A percentile compares a stretch with the other conserved stretches of the same genome.
Conservation (phyloP, 1,284 basidiomycete genomes). For the Cyathus olla region DNA sequence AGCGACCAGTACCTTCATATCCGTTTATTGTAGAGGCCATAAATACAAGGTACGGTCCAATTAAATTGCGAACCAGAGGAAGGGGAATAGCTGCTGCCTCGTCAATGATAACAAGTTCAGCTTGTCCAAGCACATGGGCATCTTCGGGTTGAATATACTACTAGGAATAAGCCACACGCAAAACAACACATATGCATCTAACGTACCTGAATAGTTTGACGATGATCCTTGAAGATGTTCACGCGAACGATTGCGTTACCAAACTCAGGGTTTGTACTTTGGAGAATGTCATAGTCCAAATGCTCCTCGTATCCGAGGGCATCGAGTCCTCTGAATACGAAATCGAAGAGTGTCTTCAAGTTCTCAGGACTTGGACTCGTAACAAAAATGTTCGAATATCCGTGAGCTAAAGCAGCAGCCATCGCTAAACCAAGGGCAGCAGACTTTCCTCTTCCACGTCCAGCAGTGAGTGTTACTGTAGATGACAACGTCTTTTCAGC, state of each 20-base stretch:
- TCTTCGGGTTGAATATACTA: slow-evolving; percentile 99
- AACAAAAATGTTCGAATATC: slow-evolving; percentile 98
- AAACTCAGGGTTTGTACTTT: slow-evolving; percentile 95
- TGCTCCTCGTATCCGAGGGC: slow-evolving; percentile 97
- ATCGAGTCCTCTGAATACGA: slow-evolving; percentile 98
- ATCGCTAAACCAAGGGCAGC: slow-evolving; percentile 96
- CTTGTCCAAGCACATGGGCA: slow-evolving; percentile 96
- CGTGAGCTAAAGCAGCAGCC: slow-evolving; percentile 92
- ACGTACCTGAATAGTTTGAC: slow-evolving; percentile 92
- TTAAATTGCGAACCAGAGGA: slow-evolving; percentile 92
- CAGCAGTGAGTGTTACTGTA: slow-evolving; percentile 95
- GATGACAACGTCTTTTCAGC: slow-evolving; percentile 94
- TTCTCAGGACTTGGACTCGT: slow-evolving; percentile 99
- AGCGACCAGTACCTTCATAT: slow-evolving; percentile 98
- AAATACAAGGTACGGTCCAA: slow-evolving; percentile 98
- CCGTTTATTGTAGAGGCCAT: slow-evolving; percentile 99
- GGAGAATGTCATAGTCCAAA: slow-evolving; percentile 95
- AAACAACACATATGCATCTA: not conserved
- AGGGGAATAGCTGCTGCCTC: slow-evolving; percentile 99
- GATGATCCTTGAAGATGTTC: slow-evolving; percentile 93
- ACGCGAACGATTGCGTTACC: slow-evolving; percentile 97
- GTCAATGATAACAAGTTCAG: slow-evolving; percentile 98
- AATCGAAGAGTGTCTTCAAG: slow-evolving; percentile 97
- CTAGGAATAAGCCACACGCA: slow-evolving; percentile 1
- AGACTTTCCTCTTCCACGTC: slow-evolving; percentile 96